Evolutionary conservation across 2,329 filamentous ascomycete genomes (phyloP).

Genomic region (Thielaviopsis euricoi): DNA sequence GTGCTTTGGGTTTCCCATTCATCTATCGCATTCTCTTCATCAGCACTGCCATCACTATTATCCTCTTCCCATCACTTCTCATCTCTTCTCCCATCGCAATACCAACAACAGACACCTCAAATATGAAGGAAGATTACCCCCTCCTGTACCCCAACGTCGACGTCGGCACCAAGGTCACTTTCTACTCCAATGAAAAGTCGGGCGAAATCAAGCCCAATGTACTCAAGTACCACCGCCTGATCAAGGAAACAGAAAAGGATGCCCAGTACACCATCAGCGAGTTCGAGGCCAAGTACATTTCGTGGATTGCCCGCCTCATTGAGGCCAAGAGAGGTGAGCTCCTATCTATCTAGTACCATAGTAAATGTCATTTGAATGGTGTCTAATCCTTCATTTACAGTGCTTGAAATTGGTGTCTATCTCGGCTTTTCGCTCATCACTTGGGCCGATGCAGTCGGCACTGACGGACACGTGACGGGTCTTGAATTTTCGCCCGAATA

Average conservation of each 20-base stretch:
- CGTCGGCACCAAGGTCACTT: conserved; percentile 10
- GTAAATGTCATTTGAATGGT: not conserved
- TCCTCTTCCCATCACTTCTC: too few species aligned
- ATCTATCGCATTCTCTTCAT: too few species aligned
- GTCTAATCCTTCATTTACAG: not conserved
- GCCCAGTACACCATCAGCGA: conserved; percentile 9
- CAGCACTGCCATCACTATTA: too few species aligned
- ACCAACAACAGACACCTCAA: not conserved
- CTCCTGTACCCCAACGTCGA: conserved; percentile 10
- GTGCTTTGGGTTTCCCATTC: too few species aligned
- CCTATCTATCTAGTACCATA: not conserved
- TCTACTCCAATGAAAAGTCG: conserved; percentile 9
- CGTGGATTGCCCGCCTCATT: conserved; percentile 5
- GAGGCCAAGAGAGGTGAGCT: conserved; percentile 8
- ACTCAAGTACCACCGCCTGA: conserved; percentile 5
- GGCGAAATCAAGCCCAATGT: conserved; percentile 1
- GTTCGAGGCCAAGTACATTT: conserved; percentile 10
- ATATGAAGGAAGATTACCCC: conserved; percentile 9
- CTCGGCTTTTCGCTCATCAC: conserved; percentile 16
- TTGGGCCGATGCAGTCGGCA: conserved; percentile 15
- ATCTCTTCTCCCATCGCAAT: too few species aligned
- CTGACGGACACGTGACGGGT: conserved; percentile 15
- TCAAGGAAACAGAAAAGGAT: conserved; percentile 7
- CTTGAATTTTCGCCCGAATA: conserved; percentile 4
- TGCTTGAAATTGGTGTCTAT: conserved; percentile 17